Percentiles rank a stretch among this genome's conserved stretches.
Conservation (phyloP, 2,329 filamentous ascomycete genomes). For the Blastomyces parvus region DNA sequence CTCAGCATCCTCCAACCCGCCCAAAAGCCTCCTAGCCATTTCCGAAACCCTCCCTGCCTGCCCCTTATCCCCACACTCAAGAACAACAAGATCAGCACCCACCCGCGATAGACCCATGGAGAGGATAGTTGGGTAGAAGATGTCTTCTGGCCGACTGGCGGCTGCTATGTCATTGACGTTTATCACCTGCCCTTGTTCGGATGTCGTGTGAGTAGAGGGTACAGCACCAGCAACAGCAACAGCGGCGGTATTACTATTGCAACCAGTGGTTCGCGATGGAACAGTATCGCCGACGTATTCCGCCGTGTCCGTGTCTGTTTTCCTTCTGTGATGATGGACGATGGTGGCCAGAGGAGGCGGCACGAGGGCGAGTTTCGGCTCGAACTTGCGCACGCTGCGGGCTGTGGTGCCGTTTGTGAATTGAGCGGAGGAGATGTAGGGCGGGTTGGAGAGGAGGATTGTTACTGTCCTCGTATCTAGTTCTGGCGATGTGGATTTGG, state of each 20-base stretch:
- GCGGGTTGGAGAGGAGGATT: conserved; percentile 81
- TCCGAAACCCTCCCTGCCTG: conserved; percentile 27
- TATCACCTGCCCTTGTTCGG: background rate
- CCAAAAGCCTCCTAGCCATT: conserved; percentile 6
- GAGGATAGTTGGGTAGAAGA: conserved; percentile 30
- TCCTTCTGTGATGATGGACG: background rate
- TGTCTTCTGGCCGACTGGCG: conserved; percentile 21
- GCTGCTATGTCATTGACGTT: background rate
- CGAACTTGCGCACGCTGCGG: conserved; percentile 68
- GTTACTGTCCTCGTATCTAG: background rate
- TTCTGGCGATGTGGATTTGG: conserved; percentile 27
- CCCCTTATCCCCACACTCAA: conserved; percentile 30
- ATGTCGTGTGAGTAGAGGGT: background rate
- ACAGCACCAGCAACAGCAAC: too few species aligned
- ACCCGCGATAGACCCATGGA: conserved; percentile 19
- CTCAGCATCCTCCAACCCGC: background rate
- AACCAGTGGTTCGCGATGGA: background rate
- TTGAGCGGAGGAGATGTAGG: conserved; percentile 65
- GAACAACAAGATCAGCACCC: conserved; percentile 23
- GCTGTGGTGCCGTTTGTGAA: conserved; percentile 53
- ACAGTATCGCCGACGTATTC: too few species aligned
- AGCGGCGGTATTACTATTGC: too few species aligned
- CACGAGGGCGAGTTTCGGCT: conserved; percentile 73
- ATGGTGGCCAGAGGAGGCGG: conserved; percentile 32
- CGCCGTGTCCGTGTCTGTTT: background rate